Evolutionary conservation across 2,329 filamentous ascomycete species (phyloP).

Genomic region (Alternaria metachromatica): DNA sequence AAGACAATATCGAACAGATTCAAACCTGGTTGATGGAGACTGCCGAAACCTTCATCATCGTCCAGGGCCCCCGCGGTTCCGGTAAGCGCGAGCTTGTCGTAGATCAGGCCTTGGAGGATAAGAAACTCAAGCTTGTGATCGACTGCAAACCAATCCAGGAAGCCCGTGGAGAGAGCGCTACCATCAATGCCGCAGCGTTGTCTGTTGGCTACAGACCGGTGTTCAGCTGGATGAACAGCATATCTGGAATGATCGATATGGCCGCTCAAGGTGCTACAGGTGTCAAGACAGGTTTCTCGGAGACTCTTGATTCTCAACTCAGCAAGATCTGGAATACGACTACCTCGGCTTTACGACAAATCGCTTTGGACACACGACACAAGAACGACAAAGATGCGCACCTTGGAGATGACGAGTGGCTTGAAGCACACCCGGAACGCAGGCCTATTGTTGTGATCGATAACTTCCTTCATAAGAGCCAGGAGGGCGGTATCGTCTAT

Average conservation of each 20-base stretch:
- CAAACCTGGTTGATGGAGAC: slow-evolving; percentile 87
- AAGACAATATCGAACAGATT: slow-evolving; percentile 80
- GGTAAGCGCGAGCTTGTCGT: slow-evolving; percentile 89
- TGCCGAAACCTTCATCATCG: slow-evolving; percentile 88
- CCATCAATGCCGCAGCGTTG: slow-evolving; percentile 79
- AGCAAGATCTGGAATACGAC: slow-evolving; percentile 89
- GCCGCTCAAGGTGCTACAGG: slow-evolving; percentile 93
- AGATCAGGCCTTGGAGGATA: slow-evolving; percentile 79
- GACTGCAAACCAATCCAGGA: slow-evolving; percentile 96
- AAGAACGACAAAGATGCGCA: slow-evolving; percentile 76
- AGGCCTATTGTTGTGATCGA: slow-evolving; percentile 87
- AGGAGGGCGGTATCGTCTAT: slow-evolving; percentile 56
- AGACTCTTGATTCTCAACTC: slow-evolving; percentile 87
- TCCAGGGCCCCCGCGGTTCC: slow-evolving; percentile 89
- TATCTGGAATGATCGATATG: slow-evolving; percentile 90
- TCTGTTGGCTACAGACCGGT: slow-evolving; percentile 91
- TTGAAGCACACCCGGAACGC: slow-evolving; percentile 86
- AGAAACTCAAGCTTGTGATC: slow-evolving; percentile 79
- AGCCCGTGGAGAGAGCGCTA: slow-evolving; percentile 83
- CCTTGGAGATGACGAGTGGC: slow-evolving; percentile 81
- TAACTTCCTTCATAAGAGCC: slow-evolving; percentile 83
- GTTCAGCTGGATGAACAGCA: slow-evolving; percentile 95
- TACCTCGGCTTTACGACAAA: slow-evolving; percentile 76
- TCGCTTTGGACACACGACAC: slow-evolving; percentile 72
- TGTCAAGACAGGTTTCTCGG: slow-evolving; percentile 91